Percentiles rank a stretch among this genome's conserved stretches.
Conservation (phyloP, 805 yeast genomes). For the Martiniozyma abietophila region DNA sequence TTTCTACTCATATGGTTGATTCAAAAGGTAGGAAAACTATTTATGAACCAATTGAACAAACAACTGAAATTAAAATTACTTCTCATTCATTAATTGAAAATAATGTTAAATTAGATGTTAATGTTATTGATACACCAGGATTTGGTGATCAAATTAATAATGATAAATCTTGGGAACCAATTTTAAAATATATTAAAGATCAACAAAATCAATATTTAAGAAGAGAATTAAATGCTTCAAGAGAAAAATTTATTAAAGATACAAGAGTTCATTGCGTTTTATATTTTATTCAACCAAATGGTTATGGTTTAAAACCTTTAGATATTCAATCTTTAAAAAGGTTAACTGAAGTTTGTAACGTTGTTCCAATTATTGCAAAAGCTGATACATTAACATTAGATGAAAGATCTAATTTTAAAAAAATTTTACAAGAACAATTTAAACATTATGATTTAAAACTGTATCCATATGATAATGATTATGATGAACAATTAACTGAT, state of each 20-base stretch:
- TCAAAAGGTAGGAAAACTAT: constrained; percentile 63
- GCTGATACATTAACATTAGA: constrained; percentile 80
- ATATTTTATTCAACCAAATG: constrained; percentile 85
- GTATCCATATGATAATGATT: constrained; percentile 63
- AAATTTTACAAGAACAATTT: constrained; percentile 68
- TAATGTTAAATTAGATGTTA: constrained; percentile 76
- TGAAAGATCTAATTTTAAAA: constrained; percentile 76
- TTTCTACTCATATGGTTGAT: constrained; percentile 69
- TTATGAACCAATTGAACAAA: constrained; percentile 69
- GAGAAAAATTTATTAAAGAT: constrained; percentile 75
- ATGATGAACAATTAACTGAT: constrained; percentile 37
- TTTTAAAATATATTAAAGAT: constrained; percentile 87
- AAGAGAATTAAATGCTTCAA: constrained; percentile 88
- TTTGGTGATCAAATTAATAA: constrained; percentile 96
- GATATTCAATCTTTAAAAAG: constrained; percentile 78
- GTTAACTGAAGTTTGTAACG: constrained; percentile 83
- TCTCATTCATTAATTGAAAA: constrained; percentile 72
- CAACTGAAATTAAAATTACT: constrained; percentile 73
- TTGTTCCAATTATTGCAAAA: constrained; percentile 92
- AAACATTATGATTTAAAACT: constrained; percentile 60
- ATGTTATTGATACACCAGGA: constrained; percentile 94
- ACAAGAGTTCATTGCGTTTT: constrained; percentile 90
- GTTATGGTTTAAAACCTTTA: constrained; percentile 72
- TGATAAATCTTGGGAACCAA: constrained; percentile 95
- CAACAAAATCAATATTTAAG: constrained; percentile 88